These are phyloP conservation scores for Scedosporium aurantiacum DNA, from an alignment of 2,329 filamentous ascomycete genomes.

Conservation along the genomic window DNA sequence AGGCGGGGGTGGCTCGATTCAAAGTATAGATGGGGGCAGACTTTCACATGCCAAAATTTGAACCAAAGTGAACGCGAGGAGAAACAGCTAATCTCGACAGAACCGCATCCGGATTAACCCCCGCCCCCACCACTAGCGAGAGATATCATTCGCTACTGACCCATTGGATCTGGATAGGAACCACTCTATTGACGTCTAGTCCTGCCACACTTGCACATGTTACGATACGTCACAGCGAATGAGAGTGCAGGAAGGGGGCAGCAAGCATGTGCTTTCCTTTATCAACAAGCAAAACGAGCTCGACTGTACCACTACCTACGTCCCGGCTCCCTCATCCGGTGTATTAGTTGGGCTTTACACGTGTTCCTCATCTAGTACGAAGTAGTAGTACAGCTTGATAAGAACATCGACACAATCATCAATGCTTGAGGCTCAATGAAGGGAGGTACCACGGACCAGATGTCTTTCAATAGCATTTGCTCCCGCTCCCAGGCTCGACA, in stretches of 20 bases:
- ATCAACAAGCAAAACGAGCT: background rate
- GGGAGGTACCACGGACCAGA: no score
- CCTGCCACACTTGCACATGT: background rate
- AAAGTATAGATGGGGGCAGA: background rate
- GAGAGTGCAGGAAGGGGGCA: background rate
- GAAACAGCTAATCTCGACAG: background rate
- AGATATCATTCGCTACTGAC: background rate
- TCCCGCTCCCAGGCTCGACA: no score
- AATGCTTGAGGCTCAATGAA: no score
- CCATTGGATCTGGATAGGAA: background rate
- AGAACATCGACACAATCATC: no score
- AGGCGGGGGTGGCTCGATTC: background rate
- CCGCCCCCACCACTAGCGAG: constrained; percentile 1
- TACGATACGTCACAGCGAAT: background rate
- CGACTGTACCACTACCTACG: background rate
- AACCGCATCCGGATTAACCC: background rate
- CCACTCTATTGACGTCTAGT: background rate
- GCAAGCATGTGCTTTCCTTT: constrained; percentile 5
- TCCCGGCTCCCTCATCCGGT: no score
- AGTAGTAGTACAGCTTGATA: no score
- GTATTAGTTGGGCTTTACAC: no score
- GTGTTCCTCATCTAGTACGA: no score
- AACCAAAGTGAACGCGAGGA: background rate
- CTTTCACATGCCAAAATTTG: constrained; percentile 6
- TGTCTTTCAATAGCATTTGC: no score